Conservation (phyloP, 2,329 filamentous ascomycete genomes). For the Helicocarpus griseus region DNA sequence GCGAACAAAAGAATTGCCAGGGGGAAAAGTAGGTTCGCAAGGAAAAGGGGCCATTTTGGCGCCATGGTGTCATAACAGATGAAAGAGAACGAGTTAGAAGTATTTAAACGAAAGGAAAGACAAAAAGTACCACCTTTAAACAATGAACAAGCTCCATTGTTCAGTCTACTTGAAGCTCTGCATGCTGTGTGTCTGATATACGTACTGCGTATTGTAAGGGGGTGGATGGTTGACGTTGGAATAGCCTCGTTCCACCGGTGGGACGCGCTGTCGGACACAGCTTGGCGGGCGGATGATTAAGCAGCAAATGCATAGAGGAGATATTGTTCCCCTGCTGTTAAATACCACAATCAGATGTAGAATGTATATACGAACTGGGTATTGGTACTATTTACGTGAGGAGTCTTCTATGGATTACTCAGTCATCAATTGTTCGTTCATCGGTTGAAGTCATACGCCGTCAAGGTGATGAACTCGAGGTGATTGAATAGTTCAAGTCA, state of each 20-base stretch:
- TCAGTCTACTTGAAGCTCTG: not conserved
- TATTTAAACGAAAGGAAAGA: not conserved
- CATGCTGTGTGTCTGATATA: not conserved
- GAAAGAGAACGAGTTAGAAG: not conserved
- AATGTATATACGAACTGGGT: too few relatives aligned
- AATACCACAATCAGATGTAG: too few relatives aligned
- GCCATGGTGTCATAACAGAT: constrained; percentile 2
- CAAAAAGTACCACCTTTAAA: not conserved
- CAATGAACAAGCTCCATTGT: not conserved
- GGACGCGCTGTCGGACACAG: not conserved
- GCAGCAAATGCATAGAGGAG: too few relatives aligned
- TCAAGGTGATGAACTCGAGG: too few relatives aligned
- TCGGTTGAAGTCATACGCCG: too few relatives aligned
- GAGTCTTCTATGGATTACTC: too few relatives aligned
- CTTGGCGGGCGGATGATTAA: too few relatives aligned
- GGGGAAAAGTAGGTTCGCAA: constrained; percentile 56
- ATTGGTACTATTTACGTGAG: too few relatives aligned
- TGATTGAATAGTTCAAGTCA: not conserved
- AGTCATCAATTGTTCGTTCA: too few relatives aligned
- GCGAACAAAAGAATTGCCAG: constrained; percentile 69
- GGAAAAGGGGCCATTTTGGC: constrained; percentile 15
- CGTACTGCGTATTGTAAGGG: too few relatives aligned
- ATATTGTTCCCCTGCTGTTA: too few relatives aligned
- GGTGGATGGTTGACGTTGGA: not conserved
- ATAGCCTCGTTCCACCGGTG: not conserved